These are phyloP conservation scores for Epichloe aotearoae DNA, from an alignment of 2,329 filamentous ascomycete species.

Conservation along the genomic window DNA sequence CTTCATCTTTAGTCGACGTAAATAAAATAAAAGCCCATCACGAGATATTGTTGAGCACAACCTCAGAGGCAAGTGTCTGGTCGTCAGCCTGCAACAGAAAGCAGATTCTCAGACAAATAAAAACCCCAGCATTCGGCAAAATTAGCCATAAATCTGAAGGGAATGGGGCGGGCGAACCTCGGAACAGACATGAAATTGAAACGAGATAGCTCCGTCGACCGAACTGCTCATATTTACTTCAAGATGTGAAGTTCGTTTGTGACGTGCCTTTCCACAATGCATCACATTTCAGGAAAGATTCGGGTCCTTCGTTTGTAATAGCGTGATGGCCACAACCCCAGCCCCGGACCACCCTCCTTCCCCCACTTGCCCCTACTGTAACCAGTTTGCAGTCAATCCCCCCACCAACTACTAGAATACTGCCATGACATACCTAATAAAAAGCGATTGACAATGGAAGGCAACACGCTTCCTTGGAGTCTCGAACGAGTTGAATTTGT, in stretches of 20 bases:
- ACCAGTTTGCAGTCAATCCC: background rate
- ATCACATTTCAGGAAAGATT: no score
- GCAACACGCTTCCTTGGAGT: conserved; percentile 8
- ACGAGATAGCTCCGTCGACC: background rate
- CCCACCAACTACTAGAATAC: background rate
- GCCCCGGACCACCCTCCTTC: background rate
- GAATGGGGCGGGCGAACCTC: no score
- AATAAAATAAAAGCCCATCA: no score
- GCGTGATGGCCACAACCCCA: background rate
- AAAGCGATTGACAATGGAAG: conserved; percentile 7
- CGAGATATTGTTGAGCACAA: no score
- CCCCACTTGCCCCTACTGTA: background rate
- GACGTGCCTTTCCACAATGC: no score
- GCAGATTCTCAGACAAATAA: no score
- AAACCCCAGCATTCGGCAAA: no score
- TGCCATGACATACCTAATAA: conserved; percentile 1
- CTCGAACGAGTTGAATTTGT: conserved; percentile 14
- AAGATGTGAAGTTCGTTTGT: background rate
- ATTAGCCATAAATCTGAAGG: no score
- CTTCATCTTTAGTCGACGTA: no score
- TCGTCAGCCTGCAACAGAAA: no score
- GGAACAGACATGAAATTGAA: no score
- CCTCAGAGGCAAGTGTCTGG: no score
- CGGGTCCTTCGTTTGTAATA: background rate
- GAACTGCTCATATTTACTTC: background rate